Evolutionary conservation across 139 green algal species (phyloP).

Genomic region (Dunaliella primolecta): DNA sequence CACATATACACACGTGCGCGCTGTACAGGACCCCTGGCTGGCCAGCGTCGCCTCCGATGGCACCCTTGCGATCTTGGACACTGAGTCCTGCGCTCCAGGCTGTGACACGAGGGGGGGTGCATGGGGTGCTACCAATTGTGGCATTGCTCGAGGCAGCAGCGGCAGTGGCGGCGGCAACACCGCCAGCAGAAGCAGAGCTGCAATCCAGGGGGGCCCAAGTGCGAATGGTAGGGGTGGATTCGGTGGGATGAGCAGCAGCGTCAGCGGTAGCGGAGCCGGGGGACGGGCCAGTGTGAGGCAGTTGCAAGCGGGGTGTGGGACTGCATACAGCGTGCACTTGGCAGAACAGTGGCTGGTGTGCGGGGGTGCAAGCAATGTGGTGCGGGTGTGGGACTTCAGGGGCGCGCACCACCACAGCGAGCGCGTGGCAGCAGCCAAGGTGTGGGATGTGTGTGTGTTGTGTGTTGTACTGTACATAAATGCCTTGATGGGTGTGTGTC

Average conservation of each 20-base stretch:
- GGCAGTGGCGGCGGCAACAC: neutral
- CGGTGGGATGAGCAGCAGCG: neutral
- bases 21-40: slow-evolving; percentile 69
- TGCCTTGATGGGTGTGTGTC: no score
- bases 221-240: neutral
- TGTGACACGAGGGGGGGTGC: no score
- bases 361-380: slow-evolving; percentile 27
- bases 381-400: slow-evolving; percentile 48
- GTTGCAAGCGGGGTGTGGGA: slow-evolving; percentile 25
- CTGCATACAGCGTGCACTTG: slow-evolving; percentile 48
- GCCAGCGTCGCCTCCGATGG: slow-evolving; percentile 26
- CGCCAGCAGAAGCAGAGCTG: no score
- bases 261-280: neutral
- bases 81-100: neutral
- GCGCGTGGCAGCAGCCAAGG: slow-evolving; percentile 22
- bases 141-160: neutral
- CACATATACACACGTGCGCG: slow-evolving; percentile 21
- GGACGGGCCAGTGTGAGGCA: neutral
- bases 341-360: slow-evolving; percentile 45
- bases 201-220: no score
- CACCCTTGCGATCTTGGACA: slow-evolving; percentile 22
- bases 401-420: slow-evolving; percentile 28
- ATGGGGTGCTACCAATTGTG: no score
- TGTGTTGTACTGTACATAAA: no score
- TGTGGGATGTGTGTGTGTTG: no score